These are phyloP conservation scores for Lycium ferocissimum DNA, from an alignment of 257 asterid genomes.

Conservation along the genomic window DNA sequence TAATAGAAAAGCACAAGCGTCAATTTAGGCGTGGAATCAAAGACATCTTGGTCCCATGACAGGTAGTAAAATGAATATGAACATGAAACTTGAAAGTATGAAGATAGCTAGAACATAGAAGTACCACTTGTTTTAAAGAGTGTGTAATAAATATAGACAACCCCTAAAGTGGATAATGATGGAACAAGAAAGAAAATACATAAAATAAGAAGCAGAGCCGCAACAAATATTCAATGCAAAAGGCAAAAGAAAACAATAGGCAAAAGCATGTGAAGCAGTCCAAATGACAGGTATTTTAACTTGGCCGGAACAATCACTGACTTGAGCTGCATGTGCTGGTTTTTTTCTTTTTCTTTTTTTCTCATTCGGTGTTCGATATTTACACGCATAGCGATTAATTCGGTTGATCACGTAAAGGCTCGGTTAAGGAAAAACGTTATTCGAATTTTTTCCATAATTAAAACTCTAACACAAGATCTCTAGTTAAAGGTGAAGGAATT, in stretches of 20 bases:
- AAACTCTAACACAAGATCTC: no score
- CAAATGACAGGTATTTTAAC: not conserved
- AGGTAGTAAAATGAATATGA: not conserved
- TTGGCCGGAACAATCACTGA: not conserved
- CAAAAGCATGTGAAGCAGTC: not conserved
- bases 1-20: not conserved
- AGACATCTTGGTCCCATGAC: constrained; percentile 11
- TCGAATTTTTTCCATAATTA: no score
- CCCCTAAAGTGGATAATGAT: not conserved
- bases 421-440: no score
- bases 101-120: not conserved
- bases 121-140: not conserved
- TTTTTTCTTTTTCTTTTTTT: no score
- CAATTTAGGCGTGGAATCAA: constrained; percentile 29
- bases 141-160: not conserved
- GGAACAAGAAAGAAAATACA: not conserved
- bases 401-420: no score
- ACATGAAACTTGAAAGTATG: not conserved
- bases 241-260: not conserved
- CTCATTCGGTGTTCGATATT: no score
- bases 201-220: constrained; percentile 5
- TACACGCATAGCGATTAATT: no score
- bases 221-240: not conserved
- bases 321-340: not conserved
- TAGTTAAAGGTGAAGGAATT: no score